Percentiles rank a stretch among this genome's conserved stretches.
These are phyloP conservation scores for Mycothermus thermophilus DNA, from an alignment of 495 filamentous ascomycete genomes.

Conservation along the genomic window DNA sequence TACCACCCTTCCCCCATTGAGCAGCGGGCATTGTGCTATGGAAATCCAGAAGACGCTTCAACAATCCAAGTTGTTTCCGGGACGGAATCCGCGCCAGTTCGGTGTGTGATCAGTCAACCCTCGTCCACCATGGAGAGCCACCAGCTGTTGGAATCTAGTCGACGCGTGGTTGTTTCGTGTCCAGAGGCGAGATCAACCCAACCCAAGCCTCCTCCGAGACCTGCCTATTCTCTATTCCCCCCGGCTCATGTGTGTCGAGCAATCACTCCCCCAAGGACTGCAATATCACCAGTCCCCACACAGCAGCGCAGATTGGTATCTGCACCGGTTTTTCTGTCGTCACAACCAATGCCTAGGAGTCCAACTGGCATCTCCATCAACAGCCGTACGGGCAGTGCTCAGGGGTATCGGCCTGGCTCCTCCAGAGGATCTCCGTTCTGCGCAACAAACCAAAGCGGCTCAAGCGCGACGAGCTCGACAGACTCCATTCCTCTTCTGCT, in stretches of 20 bases:
- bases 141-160: too few relatives aligned
- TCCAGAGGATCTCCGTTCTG: neutral
- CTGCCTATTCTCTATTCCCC: slow-evolving; percentile 18
- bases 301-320: too few relatives aligned
- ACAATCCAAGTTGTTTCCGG: neutral
- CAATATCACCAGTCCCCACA: too few relatives aligned
- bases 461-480: slow-evolving; percentile 3
- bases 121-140: too few relatives aligned
- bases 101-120: too few relatives aligned
- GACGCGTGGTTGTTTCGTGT: slow-evolving; percentile 1
- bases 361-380: too few relatives aligned
- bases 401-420: neutral
- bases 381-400: too few relatives aligned
- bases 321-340: too few relatives aligned
- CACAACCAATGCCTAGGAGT: too few relatives aligned
- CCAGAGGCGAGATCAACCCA: slow-evolving; percentile 1
- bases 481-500: slow-evolving; percentile 5
- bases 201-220: slow-evolving; percentile 8
- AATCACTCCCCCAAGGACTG: too few relatives aligned
- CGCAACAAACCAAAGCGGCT: neutral
- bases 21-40: slow-evolving; percentile 9
- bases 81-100: neutral
- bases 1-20: too few relatives aligned
- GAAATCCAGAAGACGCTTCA: slow-evolving; percentile 9
- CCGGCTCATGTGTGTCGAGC: too few relatives aligned